Percentiles rank a stretch among this genome's conserved stretches.
Evolutionary conservation across 495 filamentous ascomycete genomes (phyloP).

Genomic region (Penicillium lividum): DNA sequence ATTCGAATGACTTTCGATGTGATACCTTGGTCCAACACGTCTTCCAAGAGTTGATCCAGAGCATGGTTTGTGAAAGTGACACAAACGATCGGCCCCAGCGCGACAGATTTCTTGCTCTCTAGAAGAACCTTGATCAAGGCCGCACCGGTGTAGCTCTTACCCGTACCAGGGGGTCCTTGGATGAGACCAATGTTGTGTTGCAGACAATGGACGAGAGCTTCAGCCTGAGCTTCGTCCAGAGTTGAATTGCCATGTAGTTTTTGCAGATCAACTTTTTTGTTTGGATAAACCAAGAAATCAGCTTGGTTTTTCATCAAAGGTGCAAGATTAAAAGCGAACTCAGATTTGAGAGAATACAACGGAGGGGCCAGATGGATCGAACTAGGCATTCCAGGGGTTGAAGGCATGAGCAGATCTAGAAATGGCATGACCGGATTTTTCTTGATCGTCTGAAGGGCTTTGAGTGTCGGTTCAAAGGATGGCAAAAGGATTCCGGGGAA

Average conservation of each 20-base stretch:
- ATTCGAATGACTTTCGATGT: constrained; percentile 9
- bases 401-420: background rate
- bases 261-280: background rate
- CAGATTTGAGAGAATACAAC: background rate
- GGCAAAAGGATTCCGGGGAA: background rate
- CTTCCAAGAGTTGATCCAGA: constrained; percentile 18
- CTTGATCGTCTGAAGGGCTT: background rate
- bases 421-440: background rate
- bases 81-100: constrained; percentile 4
- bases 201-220: constrained; percentile 10
- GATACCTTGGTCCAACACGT: constrained; percentile 11
- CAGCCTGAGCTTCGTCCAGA: background rate
- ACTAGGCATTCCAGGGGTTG: background rate
- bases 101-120: constrained; percentile 5
- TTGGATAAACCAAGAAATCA: background rate
- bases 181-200: constrained; percentile 52
- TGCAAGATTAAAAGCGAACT: background rate
- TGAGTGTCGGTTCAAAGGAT: background rate
- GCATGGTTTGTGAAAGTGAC: constrained; percentile 17
- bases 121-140: constrained; percentile 55
- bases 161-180: constrained; percentile 82
- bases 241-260: background rate
- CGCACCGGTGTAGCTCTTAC: constrained; percentile 68
- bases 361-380: background rate
- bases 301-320: background rate